These are phyloP conservation scores for Tetrahymena borealis DNA, from an alignment of 73 alveolate genomes.

Conservation along the genomic window DNA sequence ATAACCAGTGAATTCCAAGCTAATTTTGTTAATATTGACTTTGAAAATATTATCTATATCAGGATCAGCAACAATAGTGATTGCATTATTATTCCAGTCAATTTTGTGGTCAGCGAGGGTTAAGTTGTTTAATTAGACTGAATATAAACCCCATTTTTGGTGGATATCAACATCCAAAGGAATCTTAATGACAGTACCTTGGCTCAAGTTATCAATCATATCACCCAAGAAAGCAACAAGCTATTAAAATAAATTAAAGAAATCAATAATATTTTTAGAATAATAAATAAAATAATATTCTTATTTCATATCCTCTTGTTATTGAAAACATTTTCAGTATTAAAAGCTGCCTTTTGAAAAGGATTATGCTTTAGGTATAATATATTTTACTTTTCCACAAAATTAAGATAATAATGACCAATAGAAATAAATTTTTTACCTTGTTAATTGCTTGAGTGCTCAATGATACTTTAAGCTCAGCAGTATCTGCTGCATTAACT, in stretches of 20 bases:
- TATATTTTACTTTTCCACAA: too few species aligned
- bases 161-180: neutral
- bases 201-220: neutral
- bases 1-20: neutral
- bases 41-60: neutral
- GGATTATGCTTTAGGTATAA: too few species aligned
- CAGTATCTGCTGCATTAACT: neutral
- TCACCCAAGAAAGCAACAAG: neutral
- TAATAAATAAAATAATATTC: too few species aligned
- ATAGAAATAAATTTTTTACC: neutral
- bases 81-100: neutral
- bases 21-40: neutral
- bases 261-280: neutral
- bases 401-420: neutral
- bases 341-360: too few species aligned
- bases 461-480: neutral
- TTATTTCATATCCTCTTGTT: neutral
- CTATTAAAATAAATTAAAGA: neutral
- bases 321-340: neutral
- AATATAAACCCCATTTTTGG: neutral
- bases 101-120: neutral
- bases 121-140: neutral
- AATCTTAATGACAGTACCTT: neutral
- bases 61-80: neutral
- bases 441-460: neutral